Base-by-base conservation (phyloP, 1,139 yeast species). In the Saccharomyces hybrid region DNA sequence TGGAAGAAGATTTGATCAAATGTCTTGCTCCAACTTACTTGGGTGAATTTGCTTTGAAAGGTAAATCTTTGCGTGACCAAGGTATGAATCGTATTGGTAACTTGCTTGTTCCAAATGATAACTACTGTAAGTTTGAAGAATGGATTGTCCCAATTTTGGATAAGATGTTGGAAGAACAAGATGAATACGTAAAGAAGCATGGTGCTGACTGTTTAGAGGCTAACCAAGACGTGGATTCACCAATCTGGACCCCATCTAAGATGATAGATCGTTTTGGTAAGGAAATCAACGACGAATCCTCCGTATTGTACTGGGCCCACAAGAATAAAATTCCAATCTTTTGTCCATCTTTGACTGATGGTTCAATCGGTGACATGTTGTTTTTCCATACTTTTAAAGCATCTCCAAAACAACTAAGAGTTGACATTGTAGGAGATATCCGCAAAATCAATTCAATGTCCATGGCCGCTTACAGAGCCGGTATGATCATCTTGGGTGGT, bases 21-120 rank as follows among this genome's bases (percentile, higher is more conserved):
- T 90, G 96, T 68, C 78, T 93, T 58, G 99, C 98, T 1, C 96
- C 96, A 54, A 93, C 99, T 2, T 91, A 85, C 66, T 76, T 93
- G 78, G 97, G 99, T 52, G 97, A 90, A 50, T 93, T 90, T 70
- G 70, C 85, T 50, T 77, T 91, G 60, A 83, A 85, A 16, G 99
- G 99, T 57, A 78, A 84, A 57, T 77, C 80, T 42, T 79, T 93
- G 61, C 83, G 99, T 71, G 96, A 90, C 53, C 86, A 90, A 71
- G 99, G 99, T 57, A 84, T 93, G 85, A 93, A 93, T 75, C 84
- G 99, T 73, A 95, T 95, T 64, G 99, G 99, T 58, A 95, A 93
- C 71, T 78, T 93, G 70, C 77, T 93, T 64, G 99, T 93, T 53
- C 99, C 99, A 53, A 93, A 93, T 71, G 99, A 95, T 71, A 93